A percentile compares a stretch with the other conserved stretches of the same genome.
phyloP scores from a whole-genome alignment of 306 rosid genomes.

The Cucumis hystrix region DNA sequence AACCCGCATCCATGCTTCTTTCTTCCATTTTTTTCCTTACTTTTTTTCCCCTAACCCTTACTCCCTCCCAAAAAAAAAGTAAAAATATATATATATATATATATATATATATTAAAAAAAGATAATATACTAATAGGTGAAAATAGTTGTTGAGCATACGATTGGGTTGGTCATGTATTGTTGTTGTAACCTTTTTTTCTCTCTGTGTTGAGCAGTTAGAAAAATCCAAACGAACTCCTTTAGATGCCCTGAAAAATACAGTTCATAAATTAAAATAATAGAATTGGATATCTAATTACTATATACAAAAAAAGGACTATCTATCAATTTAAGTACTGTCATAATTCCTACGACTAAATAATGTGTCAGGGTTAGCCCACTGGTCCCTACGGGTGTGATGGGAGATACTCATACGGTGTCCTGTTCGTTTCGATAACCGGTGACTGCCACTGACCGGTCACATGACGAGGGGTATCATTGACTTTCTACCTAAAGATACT shows the following conservation, averaged over 20 bases:
- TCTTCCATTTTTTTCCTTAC: neutral
- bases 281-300: neutral
- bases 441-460: neutral
- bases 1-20: slow-evolving; percentile 51
- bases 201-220: slow-evolving; percentile 27
- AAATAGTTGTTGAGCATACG: slow-evolving; percentile 21
- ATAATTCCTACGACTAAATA: slow-evolving; percentile 8
- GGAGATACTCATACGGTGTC: neutral
- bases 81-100: neutral
- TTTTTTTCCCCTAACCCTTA: neutral
- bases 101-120: neutral
- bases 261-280: neutral
- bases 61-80: neutral
- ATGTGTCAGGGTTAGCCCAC: neutral
- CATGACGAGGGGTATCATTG: slow-evolving; percentile 3
- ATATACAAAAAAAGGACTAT: too few species aligned
- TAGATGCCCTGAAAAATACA: neutral
- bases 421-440: neutral
- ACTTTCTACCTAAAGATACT: neutral
- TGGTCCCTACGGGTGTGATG: neutral
- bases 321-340: neutral
- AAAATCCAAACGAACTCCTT: slow-evolving; percentile 23
- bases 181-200: slow-evolving; percentile 8
- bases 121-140: neutral
- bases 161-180: slow-evolving; percentile 13